Evolutionary conservation across 805 yeast genomes (phyloP).

Genomic region (Starmerella cellae): DNA sequence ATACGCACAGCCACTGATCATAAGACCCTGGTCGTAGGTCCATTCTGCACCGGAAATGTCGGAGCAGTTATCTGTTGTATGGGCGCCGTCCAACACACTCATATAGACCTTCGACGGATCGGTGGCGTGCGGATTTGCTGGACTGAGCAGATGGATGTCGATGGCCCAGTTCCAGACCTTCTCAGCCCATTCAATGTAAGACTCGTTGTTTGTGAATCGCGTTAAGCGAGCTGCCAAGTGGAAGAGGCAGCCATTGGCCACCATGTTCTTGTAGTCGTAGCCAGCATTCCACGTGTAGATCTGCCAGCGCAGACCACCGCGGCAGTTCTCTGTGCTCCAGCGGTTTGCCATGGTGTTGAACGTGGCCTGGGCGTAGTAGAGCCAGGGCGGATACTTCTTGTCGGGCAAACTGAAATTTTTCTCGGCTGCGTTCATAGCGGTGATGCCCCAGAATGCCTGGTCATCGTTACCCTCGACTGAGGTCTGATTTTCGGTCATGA

Average conservation of each 20-base stretch:
- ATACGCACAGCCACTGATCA: constrained; percentile 69
- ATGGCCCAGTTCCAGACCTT: constrained; percentile 70
- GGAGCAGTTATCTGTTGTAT: constrained; percentile 44
- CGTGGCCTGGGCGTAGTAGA: constrained; percentile 72
- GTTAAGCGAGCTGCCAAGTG: constrained; percentile 79
- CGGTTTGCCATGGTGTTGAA: constrained; percentile 80
- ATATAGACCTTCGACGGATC: constrained; percentile 25
- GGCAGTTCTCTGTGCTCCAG: constrained; percentile 67
- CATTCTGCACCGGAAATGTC: constrained; percentile 49
- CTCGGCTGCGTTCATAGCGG: constrained; percentile 87
- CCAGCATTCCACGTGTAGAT: constrained; percentile 90
- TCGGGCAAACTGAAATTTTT: constrained; percentile 66
- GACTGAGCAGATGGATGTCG: constrained; percentile 37
- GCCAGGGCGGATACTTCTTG: constrained; percentile 39
- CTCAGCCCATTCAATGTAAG: constrained; percentile 65
- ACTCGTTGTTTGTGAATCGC: constrained; percentile 59
- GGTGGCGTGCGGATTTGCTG: constrained; percentile 25
- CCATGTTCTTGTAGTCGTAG: constrained; percentile 81
- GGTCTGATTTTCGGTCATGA: constrained; percentile 75
- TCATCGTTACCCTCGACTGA: constrained; percentile 96
- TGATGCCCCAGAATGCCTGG: constrained; percentile 94
- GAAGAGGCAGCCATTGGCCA: constrained; percentile 82
- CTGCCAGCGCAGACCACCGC: constrained; percentile 94
- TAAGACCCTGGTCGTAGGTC: constrained; percentile 76
- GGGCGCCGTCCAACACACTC: constrained; percentile 28